These are phyloP conservation scores for Arachis stenosperma DNA, from an alignment of 306 rosid species.

Conservation along the genomic window DNA sequence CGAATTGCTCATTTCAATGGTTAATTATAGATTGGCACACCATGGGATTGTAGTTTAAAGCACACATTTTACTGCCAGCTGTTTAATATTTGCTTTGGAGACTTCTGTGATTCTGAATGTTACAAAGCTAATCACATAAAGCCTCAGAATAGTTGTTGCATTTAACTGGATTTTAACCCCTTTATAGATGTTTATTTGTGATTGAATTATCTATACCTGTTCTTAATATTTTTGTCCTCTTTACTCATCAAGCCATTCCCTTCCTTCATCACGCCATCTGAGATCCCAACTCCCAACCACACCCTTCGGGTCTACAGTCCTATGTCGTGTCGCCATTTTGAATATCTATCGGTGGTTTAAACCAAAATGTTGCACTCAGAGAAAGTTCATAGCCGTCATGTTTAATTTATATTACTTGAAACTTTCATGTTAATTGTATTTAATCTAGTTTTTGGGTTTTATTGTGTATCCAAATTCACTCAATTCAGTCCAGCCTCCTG, in stretches of 20 bases:
- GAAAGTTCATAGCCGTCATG: background rate
- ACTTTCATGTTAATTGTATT: background rate
- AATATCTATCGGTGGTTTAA: background rate
- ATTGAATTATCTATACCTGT: background rate
- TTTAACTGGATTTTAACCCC: background rate
- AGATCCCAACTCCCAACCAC: no score
- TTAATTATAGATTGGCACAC: background rate
- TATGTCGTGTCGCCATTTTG: constrained; percentile 2
- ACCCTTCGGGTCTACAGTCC: background rate
- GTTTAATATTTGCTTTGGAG: background rate
- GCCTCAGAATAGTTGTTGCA: constrained; percentile 7
- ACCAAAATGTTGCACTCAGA: background rate
- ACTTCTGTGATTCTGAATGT: background rate
- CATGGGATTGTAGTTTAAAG: constrained; percentile 12
- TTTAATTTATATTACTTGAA: background rate
- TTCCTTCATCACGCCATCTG: no score
- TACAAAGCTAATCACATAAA: constrained; percentile 1
- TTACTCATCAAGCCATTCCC: no score
- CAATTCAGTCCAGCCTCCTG: constrained; percentile 7
- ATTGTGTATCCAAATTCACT: constrained; percentile 16
- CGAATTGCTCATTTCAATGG: constrained; percentile 1
- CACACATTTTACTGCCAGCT: background rate
- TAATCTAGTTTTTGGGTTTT: constrained; percentile 6
- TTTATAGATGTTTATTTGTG: background rate
- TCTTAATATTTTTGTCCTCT: background rate